These are phyloP conservation scores for Cladosporium sp. DNA, from an alignment of 2,329 filamentous ascomycete genomes.

Conservation along the genomic window DNA sequence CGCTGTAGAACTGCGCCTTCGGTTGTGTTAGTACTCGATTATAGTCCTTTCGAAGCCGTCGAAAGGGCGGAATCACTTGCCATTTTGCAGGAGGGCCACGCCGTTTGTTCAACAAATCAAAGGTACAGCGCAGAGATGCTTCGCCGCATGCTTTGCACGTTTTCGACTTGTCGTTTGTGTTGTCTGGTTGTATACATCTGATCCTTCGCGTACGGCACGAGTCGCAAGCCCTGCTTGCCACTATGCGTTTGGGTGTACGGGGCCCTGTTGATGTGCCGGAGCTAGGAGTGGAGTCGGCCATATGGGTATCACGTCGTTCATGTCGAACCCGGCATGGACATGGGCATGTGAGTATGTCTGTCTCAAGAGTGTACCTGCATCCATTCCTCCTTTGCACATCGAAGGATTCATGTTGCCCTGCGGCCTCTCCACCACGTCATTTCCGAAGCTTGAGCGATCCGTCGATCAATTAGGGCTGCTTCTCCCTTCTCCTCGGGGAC, in stretches of 20 bases:
- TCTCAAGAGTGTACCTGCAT: background rate
- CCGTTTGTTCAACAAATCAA: background rate
- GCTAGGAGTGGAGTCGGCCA: background rate
- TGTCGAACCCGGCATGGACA: background rate
- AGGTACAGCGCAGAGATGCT: background rate
- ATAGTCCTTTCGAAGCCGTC: background rate
- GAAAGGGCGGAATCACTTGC: background rate
- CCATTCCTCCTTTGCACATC: background rate
- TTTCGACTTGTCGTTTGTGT: background rate
- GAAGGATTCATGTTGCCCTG: background rate
- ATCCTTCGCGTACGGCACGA: slow-evolving; percentile 1
- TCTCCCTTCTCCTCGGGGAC: background rate
- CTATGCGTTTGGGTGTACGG: background rate
- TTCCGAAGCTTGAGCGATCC: background rate
- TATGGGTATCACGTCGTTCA: background rate
- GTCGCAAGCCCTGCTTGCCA: background rate
- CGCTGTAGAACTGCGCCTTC: background rate
- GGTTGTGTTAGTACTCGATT: background rate
- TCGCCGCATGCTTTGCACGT: background rate
- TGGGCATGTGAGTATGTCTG: background rate
- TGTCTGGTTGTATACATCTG: background rate
- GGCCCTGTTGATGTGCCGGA: background rate
- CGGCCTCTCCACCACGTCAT: background rate
- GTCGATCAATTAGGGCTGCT: background rate
- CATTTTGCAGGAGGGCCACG: slow-evolving; percentile 1